Evolutionary conservation across 192 early-diverging fungal genomes (phyloP).

Genomic region (Coemansia sp.): DNA sequence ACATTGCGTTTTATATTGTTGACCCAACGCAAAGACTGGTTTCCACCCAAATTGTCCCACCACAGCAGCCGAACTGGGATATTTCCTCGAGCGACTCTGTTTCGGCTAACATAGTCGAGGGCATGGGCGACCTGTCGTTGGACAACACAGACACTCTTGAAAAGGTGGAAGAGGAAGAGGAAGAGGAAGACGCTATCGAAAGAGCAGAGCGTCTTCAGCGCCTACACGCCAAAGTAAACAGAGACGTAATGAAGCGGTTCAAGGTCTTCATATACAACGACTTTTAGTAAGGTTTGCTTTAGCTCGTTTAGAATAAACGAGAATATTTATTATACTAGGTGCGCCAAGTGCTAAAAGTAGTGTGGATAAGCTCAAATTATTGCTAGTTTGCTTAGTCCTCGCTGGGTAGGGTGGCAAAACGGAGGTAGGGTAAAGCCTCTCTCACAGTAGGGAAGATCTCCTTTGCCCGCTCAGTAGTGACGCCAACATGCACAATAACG

Average conservation of each 20-base stretch:
- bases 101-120: background rate
- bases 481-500: constrained; percentile 89
- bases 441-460: constrained; percentile 81
- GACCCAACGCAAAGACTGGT: constrained; percentile 59
- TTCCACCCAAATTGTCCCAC: constrained; percentile 63
- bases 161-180: background rate
- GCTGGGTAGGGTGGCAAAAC: constrained; percentile 56
- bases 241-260: constrained; percentile 2
- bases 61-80: constrained; percentile 62
- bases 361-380: too few relatives aligned
- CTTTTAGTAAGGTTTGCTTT: background rate
- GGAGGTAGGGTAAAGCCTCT: constrained; percentile 84
- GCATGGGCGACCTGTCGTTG: background rate
- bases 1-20: constrained; percentile 70
- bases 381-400: constrained; percentile 7
- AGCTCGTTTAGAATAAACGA: background rate
- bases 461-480: constrained; percentile 81
- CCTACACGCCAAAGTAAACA: background rate
- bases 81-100: background rate
- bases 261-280: background rate
- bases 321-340: background rate
- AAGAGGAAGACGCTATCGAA: background rate
- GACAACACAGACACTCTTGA: background rate
- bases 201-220: background rate
- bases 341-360: too few relatives aligned